Evolutionary conservation across 2,329 filamentous ascomycete genomes (phyloP), one percentile per base, ranked within the genome.

Genomic region (Ophiosphaerella narmari): DNA sequence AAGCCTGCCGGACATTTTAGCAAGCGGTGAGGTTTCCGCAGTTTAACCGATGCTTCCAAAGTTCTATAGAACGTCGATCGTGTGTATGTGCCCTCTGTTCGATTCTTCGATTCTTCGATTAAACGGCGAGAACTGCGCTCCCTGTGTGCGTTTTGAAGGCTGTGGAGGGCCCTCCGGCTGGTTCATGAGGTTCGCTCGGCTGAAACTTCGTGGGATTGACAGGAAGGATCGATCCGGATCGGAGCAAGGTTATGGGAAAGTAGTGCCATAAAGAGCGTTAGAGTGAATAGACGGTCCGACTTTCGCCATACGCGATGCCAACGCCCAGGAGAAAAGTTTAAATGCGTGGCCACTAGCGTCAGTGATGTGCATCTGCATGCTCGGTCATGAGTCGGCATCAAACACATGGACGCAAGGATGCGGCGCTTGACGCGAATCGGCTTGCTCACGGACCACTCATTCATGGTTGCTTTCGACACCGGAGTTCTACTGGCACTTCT

Each of bases 331-430:
- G 50, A 59, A 61, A 52, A 54, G 52, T 55, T 50, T 54, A 59
- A 61, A 50, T 50, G 57, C 59, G 65, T 67, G 65, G 64, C 61
- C 62, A 65, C 21, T 59, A 61, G 59, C 60, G 65, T 54, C 41
- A 39, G 39, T 52, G 54, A 61, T 64, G 56, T 63, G 50, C 55
- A 50, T 57, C 51, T 60, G 52, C 55, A 46, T 45, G 26, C 47
- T 63, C 66, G 67, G 66, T 55, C 62, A 57, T 64, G 57, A 58
- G 50, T 69, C 65, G 67, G 62, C 62, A 51, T 48, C 32, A 42
- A 47, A 33, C 45, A 41, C 44, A 46, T 38, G 50, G 46, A 52
- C 46, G 46, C 46, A 48, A 51, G 49, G 55, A 54, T 53, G 48
- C 54, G 52, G 57, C 59, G 59, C 60, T 62, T 62, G 56, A 63